phyloP scores from a whole-genome alignment of 164 flowering plant species.

The Cinnamomum chago region DNA sequence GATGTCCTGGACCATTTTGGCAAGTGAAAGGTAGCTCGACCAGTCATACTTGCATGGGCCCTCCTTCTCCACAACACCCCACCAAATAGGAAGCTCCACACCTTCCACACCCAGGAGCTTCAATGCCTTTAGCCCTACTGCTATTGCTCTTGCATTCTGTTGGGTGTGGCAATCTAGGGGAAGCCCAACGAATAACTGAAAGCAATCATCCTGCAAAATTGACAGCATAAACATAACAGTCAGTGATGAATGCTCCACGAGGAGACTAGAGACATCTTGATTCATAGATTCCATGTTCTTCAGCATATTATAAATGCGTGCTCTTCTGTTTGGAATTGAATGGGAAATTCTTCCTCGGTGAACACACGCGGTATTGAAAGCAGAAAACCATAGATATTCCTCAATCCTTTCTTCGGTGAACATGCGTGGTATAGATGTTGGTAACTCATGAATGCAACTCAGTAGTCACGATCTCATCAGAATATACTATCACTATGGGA shows the following conservation, averaged over 20 bases:
- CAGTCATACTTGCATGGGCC: constrained; percentile 68
- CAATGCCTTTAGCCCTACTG: constrained; percentile 75
- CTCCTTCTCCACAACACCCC: constrained; percentile 90
- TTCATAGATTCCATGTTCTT: background rate
- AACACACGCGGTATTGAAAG: background rate
- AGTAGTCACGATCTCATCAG: too few relatives aligned
- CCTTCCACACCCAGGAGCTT: constrained; percentile 91
- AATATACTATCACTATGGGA: too few relatives aligned
- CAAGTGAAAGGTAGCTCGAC: constrained; percentile 72
- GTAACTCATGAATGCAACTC: too few relatives aligned
- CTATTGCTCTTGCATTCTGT: constrained; percentile 68
- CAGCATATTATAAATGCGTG: background rate
- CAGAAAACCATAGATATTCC: too few relatives aligned
- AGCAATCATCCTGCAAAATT: constrained; percentile 17
- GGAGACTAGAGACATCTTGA: background rate
- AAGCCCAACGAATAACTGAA: constrained; percentile 66
- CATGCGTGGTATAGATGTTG: too few relatives aligned
- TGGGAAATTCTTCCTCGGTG: background rate
- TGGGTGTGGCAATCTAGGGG: constrained; percentile 60
- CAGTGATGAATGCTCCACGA: background rate
- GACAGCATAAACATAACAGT: background rate
- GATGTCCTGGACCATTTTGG: constrained; percentile 65
- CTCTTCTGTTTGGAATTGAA: background rate
- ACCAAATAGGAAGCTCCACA: constrained; percentile 88
- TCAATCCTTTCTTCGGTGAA: too few relatives aligned